Percentiles rank a stretch among this genome's conserved stretches.
phyloP scores from a whole-genome alignment of 495 filamentous ascomycete species.

The Glarea lozoyensis region DNA sequence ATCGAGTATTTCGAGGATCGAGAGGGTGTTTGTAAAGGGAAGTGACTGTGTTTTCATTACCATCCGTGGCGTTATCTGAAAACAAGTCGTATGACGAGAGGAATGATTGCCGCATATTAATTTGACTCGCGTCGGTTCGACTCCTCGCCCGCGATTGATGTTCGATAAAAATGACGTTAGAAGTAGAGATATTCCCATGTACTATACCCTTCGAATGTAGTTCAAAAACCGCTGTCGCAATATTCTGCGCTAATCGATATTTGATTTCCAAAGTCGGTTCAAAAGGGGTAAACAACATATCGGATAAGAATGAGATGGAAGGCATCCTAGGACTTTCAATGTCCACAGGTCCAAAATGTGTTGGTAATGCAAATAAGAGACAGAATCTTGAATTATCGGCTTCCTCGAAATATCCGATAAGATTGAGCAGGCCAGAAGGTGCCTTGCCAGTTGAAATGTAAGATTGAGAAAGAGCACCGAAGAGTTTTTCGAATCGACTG shows the following conservation, averaged over 20 bases:
- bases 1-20: slow-evolving; percentile 50
- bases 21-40: slow-evolving; percentile 68
- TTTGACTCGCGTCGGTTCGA: slow-evolving; percentile 33
- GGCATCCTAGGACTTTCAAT: slow-evolving; percentile 34
- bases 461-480: slow-evolving; percentile 37
- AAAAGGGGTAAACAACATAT: slow-evolving; percentile 43
- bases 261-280: slow-evolving; percentile 63
- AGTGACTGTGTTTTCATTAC: slow-evolving; percentile 24
- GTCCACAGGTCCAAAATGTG: slow-evolving; percentile 48
- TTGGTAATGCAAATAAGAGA: slow-evolving; percentile 75
- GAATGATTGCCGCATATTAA: slow-evolving; percentile 65
- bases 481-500: slow-evolving; percentile 54
- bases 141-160: slow-evolving; percentile 32
- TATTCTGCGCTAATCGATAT: slow-evolving; percentile 73
- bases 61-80: slow-evolving; percentile 48
- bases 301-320: slow-evolving; percentile 39
- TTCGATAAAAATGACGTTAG: slow-evolving; percentile 73
- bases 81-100: slow-evolving; percentile 78
- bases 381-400: slow-evolving; percentile 67
- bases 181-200: slow-evolving; percentile 73
- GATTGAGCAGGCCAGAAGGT: slow-evolving; percentile 54
- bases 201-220: slow-evolving; percentile 66
- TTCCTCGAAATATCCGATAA: slow-evolving; percentile 83
- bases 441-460: slow-evolving; percentile 43
- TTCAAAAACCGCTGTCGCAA: slow-evolving; percentile 66